Percentiles rank a stretch among this genome's conserved stretches.
phyloP scores from a whole-genome alignment of 1,284 basidiomycete genomes.

The Sporisorium exsertum region DNA sequence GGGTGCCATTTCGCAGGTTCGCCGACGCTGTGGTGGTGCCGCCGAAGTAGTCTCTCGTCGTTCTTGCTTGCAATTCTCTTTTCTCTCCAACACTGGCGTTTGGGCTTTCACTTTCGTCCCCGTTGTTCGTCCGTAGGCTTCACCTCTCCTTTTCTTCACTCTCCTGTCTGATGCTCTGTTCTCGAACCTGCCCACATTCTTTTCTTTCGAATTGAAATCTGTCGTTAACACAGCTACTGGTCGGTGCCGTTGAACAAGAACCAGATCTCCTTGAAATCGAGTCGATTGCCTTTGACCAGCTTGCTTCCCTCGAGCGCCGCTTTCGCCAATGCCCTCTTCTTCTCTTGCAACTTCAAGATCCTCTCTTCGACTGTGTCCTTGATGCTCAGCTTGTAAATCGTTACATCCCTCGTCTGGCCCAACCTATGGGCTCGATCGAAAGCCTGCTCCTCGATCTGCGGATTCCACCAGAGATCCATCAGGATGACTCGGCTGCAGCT shows the following conservation, averaged over 20 bases:
- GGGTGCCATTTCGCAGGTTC: slow-evolving; percentile 12
- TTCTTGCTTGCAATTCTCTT: background rate
- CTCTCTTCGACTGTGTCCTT: slow-evolving; percentile 89
- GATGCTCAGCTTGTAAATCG: slow-evolving; percentile 93
- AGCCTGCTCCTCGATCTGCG: slow-evolving; percentile 78
- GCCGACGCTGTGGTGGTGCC: slow-evolving; percentile 19
- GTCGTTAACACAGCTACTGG: background rate
- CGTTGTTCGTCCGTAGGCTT: background rate
- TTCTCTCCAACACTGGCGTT: background rate
- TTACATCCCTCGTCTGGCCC: slow-evolving; percentile 86
- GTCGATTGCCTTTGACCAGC: slow-evolving; percentile 77
- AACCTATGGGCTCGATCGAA: slow-evolving; percentile 92
- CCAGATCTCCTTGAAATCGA: slow-evolving; percentile 50
- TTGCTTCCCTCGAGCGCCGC: slow-evolving; percentile 90
- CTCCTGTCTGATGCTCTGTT: background rate
- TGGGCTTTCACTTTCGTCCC: background rate
- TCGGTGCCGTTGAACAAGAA: slow-evolving; percentile 46
- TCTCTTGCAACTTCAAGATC: slow-evolving; percentile 77
- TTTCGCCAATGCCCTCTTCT: slow-evolving; percentile 84
- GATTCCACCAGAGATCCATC: slow-evolving; percentile 89
- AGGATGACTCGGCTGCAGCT: slow-evolving; percentile 94
- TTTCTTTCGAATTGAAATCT: background rate
- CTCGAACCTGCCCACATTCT: background rate
- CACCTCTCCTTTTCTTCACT: background rate
- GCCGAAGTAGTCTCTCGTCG: background rate